Percentiles rank a stretch among this genome's conserved stretches.
Conservation (phyloP, 352 stramenopile genomes). For the Peronosclerospora sorghi region DNA sequence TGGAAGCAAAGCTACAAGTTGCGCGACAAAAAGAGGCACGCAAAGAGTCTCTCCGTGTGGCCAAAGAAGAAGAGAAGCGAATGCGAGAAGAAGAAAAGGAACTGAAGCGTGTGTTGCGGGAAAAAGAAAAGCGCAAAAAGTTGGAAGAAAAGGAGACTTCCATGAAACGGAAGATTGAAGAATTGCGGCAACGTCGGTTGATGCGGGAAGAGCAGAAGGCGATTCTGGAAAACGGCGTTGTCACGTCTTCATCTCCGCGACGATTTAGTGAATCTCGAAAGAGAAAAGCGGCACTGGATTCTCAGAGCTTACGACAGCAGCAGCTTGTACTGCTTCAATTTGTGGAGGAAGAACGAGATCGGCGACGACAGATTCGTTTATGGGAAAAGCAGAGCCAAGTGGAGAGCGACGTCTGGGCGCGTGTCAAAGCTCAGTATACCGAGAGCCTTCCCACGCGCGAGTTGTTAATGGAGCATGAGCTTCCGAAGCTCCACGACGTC, state of each 20-base stretch:
- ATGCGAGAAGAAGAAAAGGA: constrained; percentile 65
- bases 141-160: constrained; percentile 55
- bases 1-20: constrained; percentile 52
- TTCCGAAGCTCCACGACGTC: no score
- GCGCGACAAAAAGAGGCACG: constrained; percentile 51
- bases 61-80: constrained; percentile 56
- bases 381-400: constrained; percentile 41
- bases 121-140: constrained; percentile 65
- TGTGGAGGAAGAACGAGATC: constrained; percentile 54
- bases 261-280: constrained; percentile 14
- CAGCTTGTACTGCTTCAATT: constrained; percentile 53
- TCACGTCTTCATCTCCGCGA: constrained; percentile 25
- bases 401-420: constrained; percentile 41
- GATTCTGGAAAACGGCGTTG: constrained; percentile 64
- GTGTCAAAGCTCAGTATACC: constrained; percentile 36
- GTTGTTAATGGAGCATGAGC: no score
- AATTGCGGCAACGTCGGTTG: constrained; percentile 47
- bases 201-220: constrained; percentile 59
- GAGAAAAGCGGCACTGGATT: constrained; percentile 9
- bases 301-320: constrained; percentile 31
- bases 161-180: constrained; percentile 69
- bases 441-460: no score
- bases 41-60: constrained; percentile 46
- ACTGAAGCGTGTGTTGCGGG: constrained; percentile 48
- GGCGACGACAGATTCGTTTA: constrained; percentile 39